Evolutionary conservation across 192 early-diverging fungal species (phyloP).

Genomic region (Rhizophagus prolifer): DNA sequence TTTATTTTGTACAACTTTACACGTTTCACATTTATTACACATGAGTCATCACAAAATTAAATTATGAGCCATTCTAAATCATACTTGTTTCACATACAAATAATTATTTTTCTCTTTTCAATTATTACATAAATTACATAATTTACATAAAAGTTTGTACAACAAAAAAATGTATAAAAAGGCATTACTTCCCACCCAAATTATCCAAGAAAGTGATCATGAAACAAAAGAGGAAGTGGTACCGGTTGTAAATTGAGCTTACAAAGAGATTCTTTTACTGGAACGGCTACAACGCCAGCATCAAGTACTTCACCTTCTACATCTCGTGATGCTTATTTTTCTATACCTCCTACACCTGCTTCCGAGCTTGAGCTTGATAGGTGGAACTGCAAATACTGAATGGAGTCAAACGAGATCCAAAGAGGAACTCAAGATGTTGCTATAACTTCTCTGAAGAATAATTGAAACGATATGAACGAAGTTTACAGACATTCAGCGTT

Average conservation of each 20-base stretch:
- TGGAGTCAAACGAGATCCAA: neutral
- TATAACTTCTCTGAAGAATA: slow-evolving; percentile 75
- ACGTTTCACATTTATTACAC: too few species aligned
- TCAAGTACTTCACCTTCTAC: slow-evolving; percentile 2
- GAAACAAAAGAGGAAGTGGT: neutral
- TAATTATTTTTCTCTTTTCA: too few species aligned
- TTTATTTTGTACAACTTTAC: too few species aligned
- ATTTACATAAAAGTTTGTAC: too few species aligned
- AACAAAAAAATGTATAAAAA: too few species aligned
- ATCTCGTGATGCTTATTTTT: neutral
- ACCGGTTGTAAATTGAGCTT: neutral
- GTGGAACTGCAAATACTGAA: neutral
- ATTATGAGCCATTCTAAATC: too few species aligned
- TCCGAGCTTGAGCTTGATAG: neutral
- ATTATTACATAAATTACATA: too few species aligned
- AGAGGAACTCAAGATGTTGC: slow-evolving; percentile 46
- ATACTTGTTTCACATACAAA: too few species aligned
- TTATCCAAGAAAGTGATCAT: too few species aligned
- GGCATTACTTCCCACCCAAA: too few species aligned
- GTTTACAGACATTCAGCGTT: slow-evolving; percentile 77
- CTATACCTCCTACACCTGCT: neutral
- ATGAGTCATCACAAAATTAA: too few species aligned
- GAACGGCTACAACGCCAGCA: neutral
- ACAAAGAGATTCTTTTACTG: neutral
- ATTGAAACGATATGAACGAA: slow-evolving; percentile 74